These are phyloP conservation scores for Populus simonii DNA, from an alignment of 345 rosid species.

Conservation along the genomic window DNA sequence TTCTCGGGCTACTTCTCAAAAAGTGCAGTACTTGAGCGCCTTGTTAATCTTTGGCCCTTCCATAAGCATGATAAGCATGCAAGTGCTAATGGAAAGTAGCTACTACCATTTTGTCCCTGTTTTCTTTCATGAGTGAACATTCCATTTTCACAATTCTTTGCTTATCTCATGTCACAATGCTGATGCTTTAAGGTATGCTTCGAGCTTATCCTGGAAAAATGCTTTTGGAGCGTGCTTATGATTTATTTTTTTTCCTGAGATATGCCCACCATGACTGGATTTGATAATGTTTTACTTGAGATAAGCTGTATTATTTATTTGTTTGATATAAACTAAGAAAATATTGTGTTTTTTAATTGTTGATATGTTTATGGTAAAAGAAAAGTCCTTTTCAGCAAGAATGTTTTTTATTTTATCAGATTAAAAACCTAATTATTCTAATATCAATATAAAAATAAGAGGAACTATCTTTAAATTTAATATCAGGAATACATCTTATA, in stretches of 20 bases:
- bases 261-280: too few relatives aligned
- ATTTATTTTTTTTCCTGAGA: too few relatives aligned
- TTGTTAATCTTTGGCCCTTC: slow-evolving; percentile 37
- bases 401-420: fast-evolving
- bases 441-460: too few relatives aligned
- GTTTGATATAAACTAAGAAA: too few relatives aligned
- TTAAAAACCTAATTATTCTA: too few relatives aligned
- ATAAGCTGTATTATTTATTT: too few relatives aligned
- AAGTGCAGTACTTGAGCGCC: slow-evolving; percentile 79
- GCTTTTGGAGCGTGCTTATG: slow-evolving; percentile 1
- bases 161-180: not conserved
- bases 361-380: fast-evolving
- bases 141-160: not conserved
- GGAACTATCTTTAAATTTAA: too few relatives aligned
- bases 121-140: not conserved
- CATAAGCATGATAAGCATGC: slow-evolving; percentile 32
- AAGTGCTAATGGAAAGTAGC: slow-evolving; percentile 18
- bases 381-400: fast-evolving
- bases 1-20: slow-evolving; percentile 93
- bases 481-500: fast-evolving
- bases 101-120: not conserved
- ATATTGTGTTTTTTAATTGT: too few relatives aligned
- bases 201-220: not conserved
- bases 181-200: not conserved
- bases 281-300: too few relatives aligned